These are phyloP conservation scores for Wickerhamiella azymoides DNA, from an alignment of 805 yeast species.

Conservation along the genomic window DNA sequence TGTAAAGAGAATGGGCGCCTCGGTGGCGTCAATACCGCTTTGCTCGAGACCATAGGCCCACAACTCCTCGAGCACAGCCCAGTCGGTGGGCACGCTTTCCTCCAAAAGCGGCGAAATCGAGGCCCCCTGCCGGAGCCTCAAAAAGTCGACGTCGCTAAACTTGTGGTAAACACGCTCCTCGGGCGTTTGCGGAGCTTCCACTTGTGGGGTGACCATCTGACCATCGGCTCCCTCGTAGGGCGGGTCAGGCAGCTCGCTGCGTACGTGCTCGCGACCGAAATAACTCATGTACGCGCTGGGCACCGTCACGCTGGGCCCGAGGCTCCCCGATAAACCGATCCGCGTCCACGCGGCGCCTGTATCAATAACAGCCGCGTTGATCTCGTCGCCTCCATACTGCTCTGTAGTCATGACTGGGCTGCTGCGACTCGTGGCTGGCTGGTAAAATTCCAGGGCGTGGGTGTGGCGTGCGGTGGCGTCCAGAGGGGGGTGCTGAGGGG, in stretches of 20 bases:
- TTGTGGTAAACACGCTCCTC: not conserved
- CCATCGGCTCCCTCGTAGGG: not conserved
- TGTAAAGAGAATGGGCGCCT: slow-evolving; percentile 67
- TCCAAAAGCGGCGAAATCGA: slow-evolving; percentile 11
- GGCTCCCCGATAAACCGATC: slow-evolving; percentile 88
- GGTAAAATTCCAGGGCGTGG: not conserved
- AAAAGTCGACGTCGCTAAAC: slow-evolving; percentile 16
- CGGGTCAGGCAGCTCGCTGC: slow-evolving; percentile 2
- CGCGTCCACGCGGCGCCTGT: slow-evolving; percentile 78
- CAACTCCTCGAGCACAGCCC: slow-evolving; percentile 75
- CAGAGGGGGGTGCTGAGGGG: not conserved
- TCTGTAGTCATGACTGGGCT: slow-evolving; percentile 10
- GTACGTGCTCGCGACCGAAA: slow-evolving; percentile 6
- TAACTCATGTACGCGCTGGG: slow-evolving; percentile 7
- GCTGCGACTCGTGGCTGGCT: not conserved
- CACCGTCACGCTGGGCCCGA: slow-evolving; percentile 55
- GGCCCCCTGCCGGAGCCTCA: slow-evolving; percentile 8
- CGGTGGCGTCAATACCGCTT: slow-evolving; percentile 40
- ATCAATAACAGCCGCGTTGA: slow-evolving; percentile 80
- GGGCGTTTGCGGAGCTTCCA: not conserved
- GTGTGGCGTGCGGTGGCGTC: not conserved
- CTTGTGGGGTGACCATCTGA: not conserved
- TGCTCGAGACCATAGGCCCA: slow-evolving; percentile 47
- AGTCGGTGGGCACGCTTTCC: slow-evolving; percentile 35
- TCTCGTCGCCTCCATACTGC: slow-evolving; percentile 45